Evolutionary conservation across 148 eudicot genomes (phyloP).

Genomic region (Rhododendron williamsianum): DNA sequence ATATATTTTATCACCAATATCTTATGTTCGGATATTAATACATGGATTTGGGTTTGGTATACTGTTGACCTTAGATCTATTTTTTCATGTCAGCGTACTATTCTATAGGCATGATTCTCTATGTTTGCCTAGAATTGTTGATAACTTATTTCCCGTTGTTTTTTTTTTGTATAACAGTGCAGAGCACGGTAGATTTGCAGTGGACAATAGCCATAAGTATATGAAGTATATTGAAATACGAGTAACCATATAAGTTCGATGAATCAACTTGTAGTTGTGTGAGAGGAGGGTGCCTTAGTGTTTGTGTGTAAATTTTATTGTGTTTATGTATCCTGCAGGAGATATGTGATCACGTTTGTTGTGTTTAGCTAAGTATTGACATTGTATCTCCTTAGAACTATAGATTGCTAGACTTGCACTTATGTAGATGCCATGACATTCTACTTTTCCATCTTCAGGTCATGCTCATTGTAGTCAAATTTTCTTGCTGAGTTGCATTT

Average conservation of each 20-base stretch:
- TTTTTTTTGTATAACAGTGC: background rate
- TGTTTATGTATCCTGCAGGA: background rate
- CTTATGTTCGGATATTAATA: no score
- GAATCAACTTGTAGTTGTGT: background rate
- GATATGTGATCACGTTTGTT: background rate
- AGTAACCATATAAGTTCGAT: no score
- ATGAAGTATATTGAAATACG: background rate
- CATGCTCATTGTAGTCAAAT: background rate
- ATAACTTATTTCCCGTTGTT: no score
- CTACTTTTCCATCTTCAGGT: background rate
- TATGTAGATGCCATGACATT: background rate
- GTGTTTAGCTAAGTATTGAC: background rate
- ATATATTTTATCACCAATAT: no score
- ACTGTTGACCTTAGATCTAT: no score
- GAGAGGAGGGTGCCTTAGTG: background rate
- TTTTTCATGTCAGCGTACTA: no score
- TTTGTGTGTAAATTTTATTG: background rate
- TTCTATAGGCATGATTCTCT: no score
- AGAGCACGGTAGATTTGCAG: background rate
- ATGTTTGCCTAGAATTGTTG: no score
- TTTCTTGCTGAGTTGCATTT: background rate
- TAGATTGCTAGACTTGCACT: background rate
- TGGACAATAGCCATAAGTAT: background rate
- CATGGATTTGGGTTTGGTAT: no score
- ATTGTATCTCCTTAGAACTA: background rate